Conservation (phyloP, 2,329 filamentous ascomycete species). For the Septoria linicola region DNA sequence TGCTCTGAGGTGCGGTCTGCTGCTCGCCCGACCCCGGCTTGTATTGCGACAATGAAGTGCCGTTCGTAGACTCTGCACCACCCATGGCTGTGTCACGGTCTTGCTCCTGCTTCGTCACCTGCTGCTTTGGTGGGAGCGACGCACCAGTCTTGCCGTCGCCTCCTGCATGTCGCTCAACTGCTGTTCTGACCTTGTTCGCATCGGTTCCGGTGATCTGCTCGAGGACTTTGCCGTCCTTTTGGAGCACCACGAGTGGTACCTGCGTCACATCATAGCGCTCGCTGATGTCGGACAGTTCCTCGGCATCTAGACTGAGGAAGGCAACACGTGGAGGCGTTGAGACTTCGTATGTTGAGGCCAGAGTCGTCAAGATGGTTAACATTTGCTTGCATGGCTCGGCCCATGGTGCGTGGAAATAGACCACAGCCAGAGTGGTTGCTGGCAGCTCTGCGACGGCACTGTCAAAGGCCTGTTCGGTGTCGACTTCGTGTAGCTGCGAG, state of each 20-base stretch:
- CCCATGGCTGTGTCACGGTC: slow-evolving; percentile 22
- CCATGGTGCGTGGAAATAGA: slow-evolving; percentile 97
- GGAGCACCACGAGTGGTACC: slow-evolving; percentile 85
- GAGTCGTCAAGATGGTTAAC: slow-evolving; percentile 78
- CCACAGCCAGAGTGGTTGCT: slow-evolving; percentile 69
- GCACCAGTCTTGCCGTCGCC: slow-evolving; percentile 32
- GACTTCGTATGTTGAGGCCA: slow-evolving; percentile 80
- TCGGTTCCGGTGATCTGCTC: slow-evolving; percentile 90
- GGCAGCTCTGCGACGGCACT: slow-evolving; percentile 65
- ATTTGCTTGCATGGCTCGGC: slow-evolving; percentile 95
- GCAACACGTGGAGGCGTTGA: slow-evolving; percentile 64
- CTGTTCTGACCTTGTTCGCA: slow-evolving; percentile 76
- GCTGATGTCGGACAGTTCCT: slow-evolving; percentile 87
- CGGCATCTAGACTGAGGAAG: slow-evolving; percentile 90
- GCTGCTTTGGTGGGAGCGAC: slow-evolving; percentile 45
- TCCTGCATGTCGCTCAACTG: slow-evolving; percentile 78
- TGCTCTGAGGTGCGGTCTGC: slow-evolving; percentile 49
- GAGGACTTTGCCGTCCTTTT: slow-evolving; percentile 71
- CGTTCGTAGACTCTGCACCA: slow-evolving; percentile 26
- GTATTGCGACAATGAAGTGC: slow-evolving; percentile 45
- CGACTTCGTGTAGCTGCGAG: slow-evolving; percentile 69
- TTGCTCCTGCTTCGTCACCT: slow-evolving; percentile 31
- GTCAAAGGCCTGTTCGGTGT: slow-evolving; percentile 70
- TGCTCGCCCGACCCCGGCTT: slow-evolving; percentile 46
- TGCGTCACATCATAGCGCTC: slow-evolving; percentile 93